These are phyloP conservation scores for Pelagophyceae sp. DNA, from an alignment of 352 stramenopile species.

Conservation along the genomic window DNA sequence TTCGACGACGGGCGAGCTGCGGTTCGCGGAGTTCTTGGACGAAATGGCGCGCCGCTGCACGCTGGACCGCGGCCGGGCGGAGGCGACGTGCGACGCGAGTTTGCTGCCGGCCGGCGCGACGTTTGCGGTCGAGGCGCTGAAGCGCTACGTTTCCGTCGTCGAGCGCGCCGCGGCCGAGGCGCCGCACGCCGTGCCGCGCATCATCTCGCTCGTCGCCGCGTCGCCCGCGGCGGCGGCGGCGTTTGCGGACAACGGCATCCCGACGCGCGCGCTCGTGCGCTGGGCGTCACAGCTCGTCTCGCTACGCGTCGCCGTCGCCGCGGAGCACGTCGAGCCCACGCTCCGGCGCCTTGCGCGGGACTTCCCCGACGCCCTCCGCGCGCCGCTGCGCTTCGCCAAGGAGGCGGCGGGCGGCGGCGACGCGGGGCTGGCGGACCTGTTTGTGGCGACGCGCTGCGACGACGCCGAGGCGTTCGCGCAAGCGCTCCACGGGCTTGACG, in stretches of 20 bases:
- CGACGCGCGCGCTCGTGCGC: neutral
- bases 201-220: neutral
- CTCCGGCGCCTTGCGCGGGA: neutral
- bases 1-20: neutral
- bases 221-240: neutral
- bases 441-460: neutral
- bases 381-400: neutral
- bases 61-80: neutral
- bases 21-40: neutral
- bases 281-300: neutral
- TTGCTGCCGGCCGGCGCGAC: neutral
- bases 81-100: neutral
- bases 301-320: neutral
- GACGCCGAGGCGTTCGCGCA: neutral
- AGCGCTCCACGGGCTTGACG: neutral
- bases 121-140: neutral
- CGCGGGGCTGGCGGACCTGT: neutral
- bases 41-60: neutral
- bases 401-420: neutral
- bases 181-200: neutral
- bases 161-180: neutral
- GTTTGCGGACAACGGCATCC: neutral
- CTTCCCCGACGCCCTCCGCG: neutral
- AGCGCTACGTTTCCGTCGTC: neutral
- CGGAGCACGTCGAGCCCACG: neutral